Percentiles rank a stretch among this genome's conserved stretches.
Evolutionary conservation across 306 rosid genomes (phyloP).

Genomic region (cucumber (Cucumis sativus)): Cucumber_9930_V3 NC_026657.2:26749501-26750000

Average conservation of each 20-base stretch:
- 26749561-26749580: neutral
- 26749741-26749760: neutral
- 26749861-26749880: neutral
- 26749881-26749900: neutral
- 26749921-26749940: neutral
- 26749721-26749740: neutral
- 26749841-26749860: neutral
- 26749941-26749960: neutral
- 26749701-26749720: neutral
- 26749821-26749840: neutral
- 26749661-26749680: neutral
- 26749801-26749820: neutral
- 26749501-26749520: neutral
- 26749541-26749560: neutral
- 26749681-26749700: neutral
- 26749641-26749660: neutral
- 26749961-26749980: neutral
- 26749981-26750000: neutral
- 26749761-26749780: neutral
- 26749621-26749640: neutral
- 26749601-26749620: neutral
- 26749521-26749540: neutral
- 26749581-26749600: neutral
- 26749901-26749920: neutral
- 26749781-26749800: neutral